These are phyloP conservation scores for Xanthoceras sorbifolium DNA, from an alignment of 345 rosid genomes.

Conservation along the genomic window DNA sequence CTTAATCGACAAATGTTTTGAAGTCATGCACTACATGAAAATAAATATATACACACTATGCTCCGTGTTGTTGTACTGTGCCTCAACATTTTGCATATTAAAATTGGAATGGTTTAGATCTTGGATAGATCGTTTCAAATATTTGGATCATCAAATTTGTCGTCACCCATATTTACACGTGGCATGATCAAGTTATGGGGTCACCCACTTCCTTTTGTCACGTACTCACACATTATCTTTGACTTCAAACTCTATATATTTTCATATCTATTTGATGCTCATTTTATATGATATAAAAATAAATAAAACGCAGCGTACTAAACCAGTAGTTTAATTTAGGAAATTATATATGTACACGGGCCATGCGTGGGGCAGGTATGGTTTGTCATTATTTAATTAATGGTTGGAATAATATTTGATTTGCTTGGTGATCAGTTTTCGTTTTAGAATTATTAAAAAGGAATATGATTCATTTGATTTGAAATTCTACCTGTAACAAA, in stretches of 20 bases:
- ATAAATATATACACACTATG: neutral
- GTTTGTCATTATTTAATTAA: neutral
- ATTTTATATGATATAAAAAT: too few species aligned
- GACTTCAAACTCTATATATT: too few species aligned
- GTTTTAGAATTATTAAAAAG: neutral
- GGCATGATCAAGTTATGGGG: conserved; percentile 16
- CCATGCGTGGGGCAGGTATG: neutral
- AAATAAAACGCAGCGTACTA: too few species aligned
- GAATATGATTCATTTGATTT: neutral
- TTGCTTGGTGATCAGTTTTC: neutral
- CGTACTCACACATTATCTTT: too few species aligned
- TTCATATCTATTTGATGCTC: too few species aligned
- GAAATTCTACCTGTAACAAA: neutral
- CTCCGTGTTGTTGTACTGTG: neutral
- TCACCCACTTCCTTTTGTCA: conserved; percentile 3
- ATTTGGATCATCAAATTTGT: conserved; percentile 13
- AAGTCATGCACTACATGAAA: neutral
- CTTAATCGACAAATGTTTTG: neutral
- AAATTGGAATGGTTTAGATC: conserved; percentile 4
- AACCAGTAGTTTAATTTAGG: neutral
- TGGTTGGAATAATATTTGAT: neutral
- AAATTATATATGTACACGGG: neutral
- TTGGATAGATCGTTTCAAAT: conserved; percentile 7
- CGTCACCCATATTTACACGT: conserved; percentile 10
- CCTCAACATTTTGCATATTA: neutral